Evolutionary conservation across 345 rosid genomes (phyloP).

Genomic region (Passiflora organensis): DNA sequence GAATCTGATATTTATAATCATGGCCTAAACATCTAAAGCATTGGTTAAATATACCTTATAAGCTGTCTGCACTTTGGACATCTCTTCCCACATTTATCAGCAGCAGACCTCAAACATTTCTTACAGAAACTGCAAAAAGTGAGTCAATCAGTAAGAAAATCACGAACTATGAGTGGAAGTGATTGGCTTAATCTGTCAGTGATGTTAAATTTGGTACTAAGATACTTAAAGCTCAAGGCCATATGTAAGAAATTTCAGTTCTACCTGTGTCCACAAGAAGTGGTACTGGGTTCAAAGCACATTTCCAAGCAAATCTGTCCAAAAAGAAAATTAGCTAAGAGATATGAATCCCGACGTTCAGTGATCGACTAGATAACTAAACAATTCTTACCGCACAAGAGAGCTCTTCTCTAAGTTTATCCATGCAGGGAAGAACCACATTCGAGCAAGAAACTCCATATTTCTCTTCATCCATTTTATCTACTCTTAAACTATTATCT

Average conservation of each 20-base stretch:
- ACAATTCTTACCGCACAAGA: slow-evolving; percentile 81
- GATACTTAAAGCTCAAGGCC: too few species aligned
- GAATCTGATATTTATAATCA: neutral
- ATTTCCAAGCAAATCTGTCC: slow-evolving; percentile 86
- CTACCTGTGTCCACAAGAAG: slow-evolving; percentile 94
- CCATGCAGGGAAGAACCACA: slow-evolving; percentile 50
- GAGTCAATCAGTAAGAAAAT: neutral
- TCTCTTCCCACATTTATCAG: slow-evolving; percentile 85
- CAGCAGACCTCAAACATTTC: slow-evolving; percentile 74
- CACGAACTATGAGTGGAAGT: too few species aligned
- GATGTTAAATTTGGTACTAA: too few species aligned
- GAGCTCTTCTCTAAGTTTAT: slow-evolving; percentile 81
- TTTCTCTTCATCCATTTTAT: slow-evolving; percentile 20
- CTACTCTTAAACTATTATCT: slow-evolving; percentile 22
- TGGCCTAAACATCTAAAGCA: neutral
- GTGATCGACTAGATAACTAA: slow-evolving; percentile 1
- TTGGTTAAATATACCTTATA: slow-evolving; percentile 44
- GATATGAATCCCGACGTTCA: neutral
- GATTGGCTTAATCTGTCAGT: too few species aligned
- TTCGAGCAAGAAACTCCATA: slow-evolving; percentile 26
- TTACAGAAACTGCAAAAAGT: slow-evolving; percentile 64
- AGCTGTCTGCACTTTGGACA: slow-evolving; percentile 94
- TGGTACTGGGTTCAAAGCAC: slow-evolving; percentile 92
- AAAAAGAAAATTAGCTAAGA: neutral
- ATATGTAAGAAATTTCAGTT: neutral